These are phyloP conservation scores for Gracilaria domingensis DNA, from an alignment of 23 red algal genomes.

Conservation along the genomic window DNA sequence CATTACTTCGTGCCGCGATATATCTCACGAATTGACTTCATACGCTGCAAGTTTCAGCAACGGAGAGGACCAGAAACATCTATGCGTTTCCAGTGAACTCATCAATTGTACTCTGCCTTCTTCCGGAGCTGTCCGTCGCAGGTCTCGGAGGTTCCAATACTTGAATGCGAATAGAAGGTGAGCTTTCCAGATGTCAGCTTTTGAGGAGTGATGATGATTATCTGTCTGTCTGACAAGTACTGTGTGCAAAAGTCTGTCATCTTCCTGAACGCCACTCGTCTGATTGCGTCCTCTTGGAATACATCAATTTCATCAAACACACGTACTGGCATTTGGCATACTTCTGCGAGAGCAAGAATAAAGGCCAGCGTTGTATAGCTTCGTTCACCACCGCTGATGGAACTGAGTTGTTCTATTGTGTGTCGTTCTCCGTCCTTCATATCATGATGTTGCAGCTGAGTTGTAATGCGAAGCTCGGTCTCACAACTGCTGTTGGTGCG, in stretches of 20 bases:
- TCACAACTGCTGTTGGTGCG: slow-evolving; percentile 39
- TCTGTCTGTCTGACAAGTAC: slow-evolving; percentile 73
- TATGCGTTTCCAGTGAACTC: slow-evolving; percentile 3
- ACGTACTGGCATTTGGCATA: slow-evolving; percentile 85
- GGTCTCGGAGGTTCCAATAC: slow-evolving; percentile 37
- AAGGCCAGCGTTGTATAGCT: slow-evolving; percentile 90
- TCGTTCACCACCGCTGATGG: slow-evolving; percentile 89
- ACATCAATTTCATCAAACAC: slow-evolving; percentile 99
- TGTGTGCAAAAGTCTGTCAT: slow-evolving; percentile 75
- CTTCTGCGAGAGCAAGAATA: slow-evolving; percentile 91
- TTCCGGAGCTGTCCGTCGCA: slow-evolving; percentile 12
- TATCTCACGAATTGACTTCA: background rate
- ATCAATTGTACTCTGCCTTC: slow-evolving; percentile 26
- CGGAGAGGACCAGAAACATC: background rate
- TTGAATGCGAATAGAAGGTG: slow-evolving; percentile 41
- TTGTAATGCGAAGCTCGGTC: slow-evolving; percentile 70
- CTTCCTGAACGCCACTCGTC: slow-evolving; percentile 81
- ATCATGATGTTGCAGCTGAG: slow-evolving; percentile 76
- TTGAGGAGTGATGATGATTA: slow-evolving; percentile 94
- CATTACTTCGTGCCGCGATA: background rate
- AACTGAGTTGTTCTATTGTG: slow-evolving; percentile 68
- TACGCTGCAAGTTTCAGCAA: background rate
- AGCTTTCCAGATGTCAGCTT: slow-evolving; percentile 54
- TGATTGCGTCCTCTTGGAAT: slow-evolving; percentile 91
- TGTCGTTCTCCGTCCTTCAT: slow-evolving; percentile 76